A percentile compares a stretch with the other conserved stretches of the same genome.
phyloP scores from a whole-genome alignment of 83 land plant genomes.

The Diphasiastrum complanatum region DNA sequence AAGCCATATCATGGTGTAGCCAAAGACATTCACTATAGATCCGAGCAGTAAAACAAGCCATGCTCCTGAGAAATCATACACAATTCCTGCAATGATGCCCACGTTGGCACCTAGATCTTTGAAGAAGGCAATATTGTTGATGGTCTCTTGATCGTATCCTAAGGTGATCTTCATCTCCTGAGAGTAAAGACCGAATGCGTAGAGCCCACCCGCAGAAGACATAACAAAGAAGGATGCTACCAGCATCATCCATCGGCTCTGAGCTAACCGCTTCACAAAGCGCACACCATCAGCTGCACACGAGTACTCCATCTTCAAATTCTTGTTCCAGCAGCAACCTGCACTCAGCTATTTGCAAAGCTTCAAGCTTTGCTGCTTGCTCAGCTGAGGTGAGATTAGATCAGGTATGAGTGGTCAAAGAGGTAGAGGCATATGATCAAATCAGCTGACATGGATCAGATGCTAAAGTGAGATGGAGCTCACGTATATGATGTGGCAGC shows the following conservation, averaged over 20 bases:
- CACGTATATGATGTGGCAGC: too few relatives aligned
- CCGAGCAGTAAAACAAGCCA: constrained; percentile 41
- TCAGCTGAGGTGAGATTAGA: too few relatives aligned
- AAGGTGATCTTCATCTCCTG: constrained; percentile 18
- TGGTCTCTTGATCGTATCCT: constrained; percentile 19
- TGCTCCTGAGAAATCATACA: constrained; percentile 18
- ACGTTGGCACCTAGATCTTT: constrained; percentile 29
- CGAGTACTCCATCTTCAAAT: too few relatives aligned
- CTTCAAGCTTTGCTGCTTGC: too few relatives aligned
- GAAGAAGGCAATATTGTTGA: constrained; percentile 31
- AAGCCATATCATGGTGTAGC: constrained; percentile 39
- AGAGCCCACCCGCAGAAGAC: constrained; percentile 18
- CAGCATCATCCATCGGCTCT: constrained; percentile 24
- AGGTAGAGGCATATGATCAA: too few relatives aligned
- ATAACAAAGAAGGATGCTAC: constrained; percentile 21
- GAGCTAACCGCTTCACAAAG: too few relatives aligned
- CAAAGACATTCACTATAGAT: constrained; percentile 25
- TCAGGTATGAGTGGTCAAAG: too few relatives aligned
- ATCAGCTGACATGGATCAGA: too few relatives aligned
- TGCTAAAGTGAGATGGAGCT: too few relatives aligned
- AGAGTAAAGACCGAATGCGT: constrained; percentile 28
- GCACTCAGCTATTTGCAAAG: too few relatives aligned
- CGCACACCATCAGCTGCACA: too few relatives aligned
- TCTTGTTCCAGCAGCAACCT: too few relatives aligned
- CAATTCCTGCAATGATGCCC: constrained; percentile 25